Base-by-base conservation (phyloP, 306 rosid species). In the Leucaena leucocephala region DNA sequence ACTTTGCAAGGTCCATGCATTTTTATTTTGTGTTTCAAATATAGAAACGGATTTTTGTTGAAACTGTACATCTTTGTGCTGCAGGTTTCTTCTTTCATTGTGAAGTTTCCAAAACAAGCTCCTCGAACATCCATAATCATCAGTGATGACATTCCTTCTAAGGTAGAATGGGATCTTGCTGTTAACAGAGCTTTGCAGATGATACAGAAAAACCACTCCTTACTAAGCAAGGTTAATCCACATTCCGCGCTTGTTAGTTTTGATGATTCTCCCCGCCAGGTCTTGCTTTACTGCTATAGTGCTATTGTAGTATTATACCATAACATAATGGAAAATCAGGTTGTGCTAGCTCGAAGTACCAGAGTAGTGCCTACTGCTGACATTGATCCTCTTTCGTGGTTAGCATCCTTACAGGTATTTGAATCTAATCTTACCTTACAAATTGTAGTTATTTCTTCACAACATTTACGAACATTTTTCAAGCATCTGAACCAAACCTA, bases 261-360 rank as follows among this genome's bases (percentile, higher is more conserved):
- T 73, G 77, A 71, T 54, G 14, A 16, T 3, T 52, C 45, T 46
- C 69, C 76, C 27, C 10, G 49, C 76, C 6, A 27, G 15, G 39
- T 14, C 50, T 66, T 59, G 21, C 67, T 35, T 57, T 68, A 11
- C n/a, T 40, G 33, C 55, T 49, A 40, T 12, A 2, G 4, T 42
- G 34, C 44, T 27, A 42, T 35, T 79, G 9, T 19, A 58, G 4
- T 19, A 19, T 19, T 22, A 43, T 54, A 62, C 45, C 58, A 40
- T 33, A 61, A 27, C 72, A 39, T 82, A 14, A 71, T 78, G 68
- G 68, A 72, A 78, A 84, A 80, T 80, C 85, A 95, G 99, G 99
- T 95, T 69, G 99, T 95, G 54, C 94, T 95, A 39, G 97, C 97
- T 36, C 90, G 99, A 17, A 93, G 96, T 84, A 95, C 94, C 81